Percentiles rank a stretch among this genome's conserved stretches.
Conservation (phyloP, 1,284 basidiomycete genomes). For the Ceratobasidium papillatum region DNA sequence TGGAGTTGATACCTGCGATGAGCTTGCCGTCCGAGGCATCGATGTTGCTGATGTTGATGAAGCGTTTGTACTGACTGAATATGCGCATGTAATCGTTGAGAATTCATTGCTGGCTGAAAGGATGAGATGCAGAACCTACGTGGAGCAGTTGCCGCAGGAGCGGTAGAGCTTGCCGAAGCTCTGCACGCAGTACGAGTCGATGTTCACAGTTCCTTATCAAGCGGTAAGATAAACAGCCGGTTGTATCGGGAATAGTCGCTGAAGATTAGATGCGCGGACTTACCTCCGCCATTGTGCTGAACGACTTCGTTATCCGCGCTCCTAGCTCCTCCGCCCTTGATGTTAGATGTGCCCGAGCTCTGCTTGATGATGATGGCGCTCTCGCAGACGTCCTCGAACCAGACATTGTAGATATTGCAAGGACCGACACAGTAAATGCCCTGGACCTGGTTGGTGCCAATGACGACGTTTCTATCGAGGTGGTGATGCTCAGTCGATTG, state of each 20-base stretch:
- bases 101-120: not conserved
- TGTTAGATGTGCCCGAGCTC: slow-evolving; percentile 37
- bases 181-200: slow-evolving; percentile 35
- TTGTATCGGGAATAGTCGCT: not conserved
- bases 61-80: slow-evolving; percentile 46
- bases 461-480: slow-evolving; percentile 52
- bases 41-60: slow-evolving; percentile 47
- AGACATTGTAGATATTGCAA: slow-evolving; percentile 53
- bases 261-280: not conserved
- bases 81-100: not conserved
- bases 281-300: slow-evolving; percentile 42
- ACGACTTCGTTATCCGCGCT: slow-evolving; percentile 39
- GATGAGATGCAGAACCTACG: not conserved
- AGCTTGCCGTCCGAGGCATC: slow-evolving; percentile 33
- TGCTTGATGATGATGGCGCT: slow-evolving; percentile 46
- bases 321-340: slow-evolving; percentile 41
- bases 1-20: slow-evolving; percentile 42
- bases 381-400: slow-evolving; percentile 43
- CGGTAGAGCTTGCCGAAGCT: slow-evolving; percentile 41
- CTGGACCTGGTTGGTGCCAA: slow-evolving; percentile 56
- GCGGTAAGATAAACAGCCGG: not conserved
- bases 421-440: slow-evolving; percentile 58
- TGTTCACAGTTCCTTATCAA: slow-evolving; percentile 16
- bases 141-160: slow-evolving; percentile 44
- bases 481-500: not conserved